Evolutionary conservation across 148 eudicot genomes (phyloP).

Genomic region (Rhododendron williamsianum): DNA sequence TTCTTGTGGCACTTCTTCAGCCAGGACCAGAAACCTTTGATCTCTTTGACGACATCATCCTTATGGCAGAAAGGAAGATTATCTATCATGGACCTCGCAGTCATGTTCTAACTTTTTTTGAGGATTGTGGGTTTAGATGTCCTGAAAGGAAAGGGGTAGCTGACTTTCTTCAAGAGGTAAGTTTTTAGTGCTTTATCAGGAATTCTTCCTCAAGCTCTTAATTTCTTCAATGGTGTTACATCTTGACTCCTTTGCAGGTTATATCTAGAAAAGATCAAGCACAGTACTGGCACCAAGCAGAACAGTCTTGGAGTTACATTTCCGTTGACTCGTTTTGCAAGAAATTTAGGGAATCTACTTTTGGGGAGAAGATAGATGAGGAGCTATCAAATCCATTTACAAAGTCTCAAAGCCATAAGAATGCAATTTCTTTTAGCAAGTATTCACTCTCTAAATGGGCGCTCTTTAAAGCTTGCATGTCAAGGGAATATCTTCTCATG

Average conservation of each 20-base stretch:
- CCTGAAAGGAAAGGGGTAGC: slow-evolving; percentile 78
- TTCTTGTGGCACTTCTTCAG: slow-evolving; percentile 73
- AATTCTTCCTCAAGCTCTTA: neutral
- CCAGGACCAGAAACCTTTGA: slow-evolving; percentile 78
- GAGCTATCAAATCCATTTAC: slow-evolving; percentile 43
- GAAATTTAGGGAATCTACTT: slow-evolving; percentile 41
- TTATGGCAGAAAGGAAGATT: slow-evolving; percentile 77
- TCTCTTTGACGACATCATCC: slow-evolving; percentile 74
- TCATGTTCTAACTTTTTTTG: slow-evolving; percentile 47
- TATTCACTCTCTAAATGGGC: slow-evolving; percentile 60
- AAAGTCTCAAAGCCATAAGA: slow-evolving; percentile 35
- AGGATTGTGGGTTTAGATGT: slow-evolving; percentile 63
- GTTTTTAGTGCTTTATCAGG: neutral
- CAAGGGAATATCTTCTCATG: slow-evolving; percentile 73
- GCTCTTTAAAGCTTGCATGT: slow-evolving; percentile 62
- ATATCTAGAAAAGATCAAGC: slow-evolving; percentile 77
- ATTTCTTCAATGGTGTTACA: neutral
- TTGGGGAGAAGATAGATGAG: slow-evolving; percentile 36
- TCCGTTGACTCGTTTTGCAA: slow-evolving; percentile 40
- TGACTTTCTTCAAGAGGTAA: slow-evolving; percentile 87
- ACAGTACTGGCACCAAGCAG: slow-evolving; percentile 49
- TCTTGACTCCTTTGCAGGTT: slow-evolving; percentile 30
- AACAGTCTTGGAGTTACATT: slow-evolving; percentile 36
- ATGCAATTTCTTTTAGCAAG: slow-evolving; percentile 35
- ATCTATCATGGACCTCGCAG: slow-evolving; percentile 66